phyloP scores from a whole-genome alignment of 495 filamentous ascomycete genomes.

The Margaritispora aquatica region DNA sequence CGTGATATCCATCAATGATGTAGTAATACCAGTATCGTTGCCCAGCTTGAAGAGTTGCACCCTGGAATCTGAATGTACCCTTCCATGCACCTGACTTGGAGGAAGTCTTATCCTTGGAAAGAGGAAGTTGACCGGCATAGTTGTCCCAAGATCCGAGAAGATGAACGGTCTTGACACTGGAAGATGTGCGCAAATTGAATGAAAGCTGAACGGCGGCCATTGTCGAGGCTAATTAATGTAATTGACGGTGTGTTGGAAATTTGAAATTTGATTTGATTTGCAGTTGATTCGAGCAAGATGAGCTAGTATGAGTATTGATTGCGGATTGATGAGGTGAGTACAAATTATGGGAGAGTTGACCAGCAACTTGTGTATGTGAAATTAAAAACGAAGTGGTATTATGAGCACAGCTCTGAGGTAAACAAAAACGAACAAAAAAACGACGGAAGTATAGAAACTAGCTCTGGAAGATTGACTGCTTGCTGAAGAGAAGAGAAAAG shows the following conservation, averaged over 20 bases:
- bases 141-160: constrained; percentile 98
- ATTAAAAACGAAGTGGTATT: constrained; percentile 19
- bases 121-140: constrained; percentile 86
- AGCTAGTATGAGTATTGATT: constrained; percentile 18
- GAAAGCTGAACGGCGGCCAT: constrained; percentile 83
- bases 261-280: not conserved
- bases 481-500: constrained; percentile 53
- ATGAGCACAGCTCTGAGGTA: constrained; percentile 47
- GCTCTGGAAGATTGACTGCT: constrained; percentile 63
- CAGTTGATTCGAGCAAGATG: constrained; percentile 27
- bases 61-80: constrained; percentile 94
- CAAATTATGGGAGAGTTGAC: constrained; percentile 40
- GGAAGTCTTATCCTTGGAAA: constrained; percentile 74
- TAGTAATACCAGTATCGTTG: constrained; percentile 99
- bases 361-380: constrained; percentile 37
- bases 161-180: constrained; percentile 96
- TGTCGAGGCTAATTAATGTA: constrained; percentile 39
- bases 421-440: constrained; percentile 20
- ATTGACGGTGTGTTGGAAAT: constrained; percentile 25
- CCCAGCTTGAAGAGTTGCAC: constrained; percentile 71
- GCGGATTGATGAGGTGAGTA: constrained; percentile 24
- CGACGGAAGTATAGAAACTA: constrained; percentile 34
- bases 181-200: constrained; percentile 89
- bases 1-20: constrained; percentile 99
- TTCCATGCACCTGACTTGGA: constrained; percentile 83